Evolutionary conservation across 305 asterid species (phyloP), one percentile per base, ranked within the genome.

Genomic region (Fraxinus baroniana): DNA sequence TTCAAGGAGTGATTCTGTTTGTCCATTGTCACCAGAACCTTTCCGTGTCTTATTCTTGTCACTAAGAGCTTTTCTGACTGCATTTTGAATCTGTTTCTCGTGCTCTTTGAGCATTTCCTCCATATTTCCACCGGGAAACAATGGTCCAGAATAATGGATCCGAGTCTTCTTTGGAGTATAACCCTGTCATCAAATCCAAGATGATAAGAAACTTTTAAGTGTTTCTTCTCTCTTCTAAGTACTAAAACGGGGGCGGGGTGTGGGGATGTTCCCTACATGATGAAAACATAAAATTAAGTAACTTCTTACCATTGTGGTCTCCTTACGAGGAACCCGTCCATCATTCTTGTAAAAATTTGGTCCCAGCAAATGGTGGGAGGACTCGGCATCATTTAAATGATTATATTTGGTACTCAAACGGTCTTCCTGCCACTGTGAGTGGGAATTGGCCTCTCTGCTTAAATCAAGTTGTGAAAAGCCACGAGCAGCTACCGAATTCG

Each of bases 101-200:
- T 91, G 97, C 87, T 93, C 97, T 86, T 88, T 91, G 73, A 94
- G 95, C 95, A 94, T 93, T 73, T 94, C 97, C 77, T 91, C 97
- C 32, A 92, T 87, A 78, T 90, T 91, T 71, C 94, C 93, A 33
- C 91, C 91, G 0, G 87, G 89, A 46, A 93, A 74, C 88, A 94
- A 82, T 4, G 96, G 97, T 35, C 98, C 98, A 4, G 98, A 93
- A 86, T 92, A 91, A 90, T 92, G 95, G 85, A 93, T 92, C 82
- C 94, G 81, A 0, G 92, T 79, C 87, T 88, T 86, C 90, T 92
- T 93, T 20, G 84, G 77, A 80, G 84, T 87, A 82, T 78, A 83
- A 28, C 84, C 88, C 94, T 91, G 36, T 55, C 64, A 36, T 49
- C 32, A 77, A 85, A 83, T 55, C 39, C 30, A 79, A 72, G 32